A percentile compares a stretch with the other conserved stretches of the same genome.
phyloP scores from a whole-genome alignment of 1,139 yeast genomes.

The Taphrina pruni region DNA sequence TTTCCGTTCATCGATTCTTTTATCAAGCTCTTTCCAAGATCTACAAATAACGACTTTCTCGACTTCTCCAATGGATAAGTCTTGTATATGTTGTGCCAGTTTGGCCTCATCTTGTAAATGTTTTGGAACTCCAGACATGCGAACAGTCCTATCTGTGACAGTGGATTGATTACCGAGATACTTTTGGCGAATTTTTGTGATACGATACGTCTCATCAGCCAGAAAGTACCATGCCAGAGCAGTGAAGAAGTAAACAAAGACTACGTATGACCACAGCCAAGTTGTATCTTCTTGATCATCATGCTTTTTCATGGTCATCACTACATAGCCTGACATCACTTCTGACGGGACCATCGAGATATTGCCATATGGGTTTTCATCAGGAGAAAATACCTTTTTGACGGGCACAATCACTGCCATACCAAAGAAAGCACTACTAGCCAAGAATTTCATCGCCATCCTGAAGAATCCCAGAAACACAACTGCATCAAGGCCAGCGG shows the following conservation, averaged over 20 bases:
- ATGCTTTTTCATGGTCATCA: slow-evolving; percentile 9
- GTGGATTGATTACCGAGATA: slow-evolving; percentile 88
- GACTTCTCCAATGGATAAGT: slow-evolving; percentile 79
- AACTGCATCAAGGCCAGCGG: slow-evolving; percentile 93
- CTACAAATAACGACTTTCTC: slow-evolving; percentile 76
- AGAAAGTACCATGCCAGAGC: slow-evolving; percentile 66
- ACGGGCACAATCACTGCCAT: slow-evolving; percentile 73
- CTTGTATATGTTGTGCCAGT: slow-evolving; percentile 74
- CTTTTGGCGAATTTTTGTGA: slow-evolving; percentile 76
- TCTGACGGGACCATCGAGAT: slow-evolving; percentile 25
- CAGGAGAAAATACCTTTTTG: slow-evolving; percentile 59
- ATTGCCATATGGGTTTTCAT: slow-evolving; percentile 41
- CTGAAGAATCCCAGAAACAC: slow-evolving; percentile 82
- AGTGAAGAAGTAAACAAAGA: slow-evolving; percentile 86
- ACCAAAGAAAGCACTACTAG: slow-evolving; percentile 66
- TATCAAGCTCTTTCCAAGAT: slow-evolving; percentile 79
- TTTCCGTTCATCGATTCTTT: slow-evolving; percentile 65
- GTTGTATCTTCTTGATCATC: slow-evolving; percentile 49
- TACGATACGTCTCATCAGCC: slow-evolving; percentile 69
- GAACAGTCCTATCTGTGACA: slow-evolving; percentile 87
- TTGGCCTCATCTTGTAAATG: slow-evolving; percentile 72
- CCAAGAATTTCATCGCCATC: slow-evolving; percentile 70
- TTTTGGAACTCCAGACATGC: slow-evolving; percentile 90
- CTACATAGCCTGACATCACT: neutral
- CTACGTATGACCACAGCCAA: slow-evolving; percentile 75